These are phyloP conservation scores for Verbena officinalis DNA, from an alignment of 257 asterid genomes.

Conservation along the genomic window DNA sequence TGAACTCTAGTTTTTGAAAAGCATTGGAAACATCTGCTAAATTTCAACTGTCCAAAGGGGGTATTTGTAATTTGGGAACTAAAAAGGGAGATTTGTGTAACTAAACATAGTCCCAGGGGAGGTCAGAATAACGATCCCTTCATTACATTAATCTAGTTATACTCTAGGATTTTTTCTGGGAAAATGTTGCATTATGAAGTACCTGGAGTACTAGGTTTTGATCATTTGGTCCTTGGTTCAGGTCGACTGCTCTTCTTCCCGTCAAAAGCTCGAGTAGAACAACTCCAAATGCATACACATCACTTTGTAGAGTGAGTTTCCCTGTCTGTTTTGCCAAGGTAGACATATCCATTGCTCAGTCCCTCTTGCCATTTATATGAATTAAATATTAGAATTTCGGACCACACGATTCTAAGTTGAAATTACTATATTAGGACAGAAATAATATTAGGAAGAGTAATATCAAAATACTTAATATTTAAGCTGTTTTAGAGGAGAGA, in stretches of 20 bases:
- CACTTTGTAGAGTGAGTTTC: conserved; percentile 95
- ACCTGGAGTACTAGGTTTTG: conserved; percentile 95
- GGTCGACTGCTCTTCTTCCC: conserved; percentile 94
- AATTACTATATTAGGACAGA: conserved; percentile 23
- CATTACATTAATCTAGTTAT: conserved; percentile 10
- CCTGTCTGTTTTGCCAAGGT: conserved; percentile 80
- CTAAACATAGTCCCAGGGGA: too few relatives aligned
- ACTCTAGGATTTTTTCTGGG: conserved; percentile 18
- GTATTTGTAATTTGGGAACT: too few relatives aligned
- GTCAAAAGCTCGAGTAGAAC: conserved; percentile 97
- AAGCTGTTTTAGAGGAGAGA: too few relatives aligned
- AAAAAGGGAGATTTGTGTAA: too few relatives aligned
- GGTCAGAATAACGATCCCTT: too few relatives aligned
- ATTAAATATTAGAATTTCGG: conserved; percentile 26
- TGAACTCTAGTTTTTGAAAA: too few relatives aligned
- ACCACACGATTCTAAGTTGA: conserved; percentile 5
- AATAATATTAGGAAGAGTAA: conserved; percentile 1
- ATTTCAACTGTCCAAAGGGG: too few relatives aligned
- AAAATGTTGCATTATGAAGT: conserved; percentile 20
- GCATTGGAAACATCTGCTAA: too few relatives aligned
- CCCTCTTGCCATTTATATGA: conserved; percentile 39
- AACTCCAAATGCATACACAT: conserved; percentile 96
- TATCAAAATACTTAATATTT: background rate
- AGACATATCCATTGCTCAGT: conserved; percentile 44
- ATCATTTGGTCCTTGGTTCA: conserved; percentile 89